Evolutionary conservation across 805 yeast species (phyloP), one percentile per base, ranked within the genome.

Genomic region (Ascoidea tarda): DNA sequence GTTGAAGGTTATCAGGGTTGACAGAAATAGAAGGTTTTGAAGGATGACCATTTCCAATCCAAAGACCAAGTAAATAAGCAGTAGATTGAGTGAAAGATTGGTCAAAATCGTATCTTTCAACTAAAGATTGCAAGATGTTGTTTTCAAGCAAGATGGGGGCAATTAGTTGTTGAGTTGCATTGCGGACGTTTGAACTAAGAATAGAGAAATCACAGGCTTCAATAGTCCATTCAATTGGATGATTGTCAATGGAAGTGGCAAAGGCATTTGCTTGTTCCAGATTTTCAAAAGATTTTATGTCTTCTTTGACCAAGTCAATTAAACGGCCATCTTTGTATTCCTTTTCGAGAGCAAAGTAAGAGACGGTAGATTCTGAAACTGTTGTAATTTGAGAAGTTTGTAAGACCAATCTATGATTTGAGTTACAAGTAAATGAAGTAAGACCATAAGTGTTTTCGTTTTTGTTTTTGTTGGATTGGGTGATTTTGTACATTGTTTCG

Each of bases 41-140:
- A 8, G 62, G 58, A 8, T 61, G 55, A 51, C 70, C 73, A 57
- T 60, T 59, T 51, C 71, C 76, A 52, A 64, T 59, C 75, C 73
- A 72, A 8, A 64, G 54, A 56, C 78, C 77, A 32, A 70, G 53
- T 48, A 71, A 56, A 63, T 71, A 72, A 51, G 74, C 71, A 58
- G 67, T 56, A 47, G 63, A 55, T 6, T 64, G 56, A 46, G 66
- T 60, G 16, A 49, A 53, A n/a, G 58, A 44, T 6, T 53, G 49
- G n/a, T 53, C 56, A 46, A 48, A 57, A 47, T 63, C 66, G 2
- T 47, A 32, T 6, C 50, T 50, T 46, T 56, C 64, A n/a, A 73
- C 53, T 42, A 51, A 55, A 32, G 60, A 52, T 38, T 63, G 62
- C 16, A 73, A 59, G 28, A 57, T 55, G n/a, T 66, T 67, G 49